Base-by-base conservation (phyloP, 1,284 basidiomycete species). In the Trametes polyzona region DNA sequence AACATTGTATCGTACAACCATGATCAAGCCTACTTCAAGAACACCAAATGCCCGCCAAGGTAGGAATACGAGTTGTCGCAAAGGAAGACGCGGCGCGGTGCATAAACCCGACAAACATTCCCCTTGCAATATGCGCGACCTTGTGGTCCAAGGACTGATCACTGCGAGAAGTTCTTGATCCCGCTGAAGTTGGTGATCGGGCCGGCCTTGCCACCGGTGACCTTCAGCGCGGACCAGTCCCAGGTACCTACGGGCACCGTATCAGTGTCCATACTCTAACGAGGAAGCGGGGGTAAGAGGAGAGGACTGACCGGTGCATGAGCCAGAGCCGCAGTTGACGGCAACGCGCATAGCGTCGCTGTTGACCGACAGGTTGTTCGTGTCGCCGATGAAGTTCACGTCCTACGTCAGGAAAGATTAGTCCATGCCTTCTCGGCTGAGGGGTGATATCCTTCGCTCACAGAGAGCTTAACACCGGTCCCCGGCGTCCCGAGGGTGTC, bases 151-250 rank as follows among this genome's bases (percentile, higher is more conserved):
- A n/a, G n/a, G 33, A 10, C 32, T 16, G 46, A 14, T 70, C 66
- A 76, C 57, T 73, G 64, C 33, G 52, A 64, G 66, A 74, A 80
- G 37, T 73, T 72, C 29, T 33, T 49, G 52, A 80, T 72, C 11
- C 70, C 66, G 29, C 49, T 63, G 55, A 71, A 73, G 63, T 81
- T 79, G 12, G 46, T 73, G 50, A 74, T 73, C n/a, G 64, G 59
- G 57, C 80, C 78, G 9, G 65, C 63, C 29, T 60, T 58, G 16
- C 82, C 83, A 3, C 83, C 83, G 6, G 72, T 73, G 8, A 77
- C 74, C 48, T 73, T 67, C 46, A 87, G 73, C 26, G 67, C 69
- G 8, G 75, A 69, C 80, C 82, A 86, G 62, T 83, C 68, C 83
- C 84, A 86, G 0, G 69, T 72, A 6, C 82, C 83, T 73, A 39